Conservation (phyloP, 192 early-diverging fungal genomes). For the Ambispora gerdemannii region DNA sequence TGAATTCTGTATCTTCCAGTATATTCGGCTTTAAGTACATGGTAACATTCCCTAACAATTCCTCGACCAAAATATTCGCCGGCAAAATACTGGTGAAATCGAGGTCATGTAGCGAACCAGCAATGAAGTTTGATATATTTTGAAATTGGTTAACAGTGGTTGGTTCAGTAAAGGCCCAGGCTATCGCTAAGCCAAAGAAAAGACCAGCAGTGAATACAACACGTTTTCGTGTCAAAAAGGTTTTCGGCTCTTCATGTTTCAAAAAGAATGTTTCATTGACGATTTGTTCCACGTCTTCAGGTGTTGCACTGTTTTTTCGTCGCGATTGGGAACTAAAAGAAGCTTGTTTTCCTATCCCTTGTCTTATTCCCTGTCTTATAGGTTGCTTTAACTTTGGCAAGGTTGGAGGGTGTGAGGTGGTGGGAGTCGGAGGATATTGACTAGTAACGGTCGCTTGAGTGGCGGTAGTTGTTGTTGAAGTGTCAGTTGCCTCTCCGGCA, state of each 20-base stretch:
- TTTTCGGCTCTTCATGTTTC: constrained; percentile 22
- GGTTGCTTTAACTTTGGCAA: neutral
- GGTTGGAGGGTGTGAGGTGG: neutral
- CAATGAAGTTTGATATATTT: constrained; percentile 36
- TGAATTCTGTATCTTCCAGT: constrained; percentile 49
- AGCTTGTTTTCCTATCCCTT: too few species aligned
- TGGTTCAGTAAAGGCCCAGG: constrained; percentile 43
- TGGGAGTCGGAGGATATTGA: neutral
- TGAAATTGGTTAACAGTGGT: constrained; percentile 45
- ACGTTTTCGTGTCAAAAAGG: constrained; percentile 37
- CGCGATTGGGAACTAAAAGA: neutral
- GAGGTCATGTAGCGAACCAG: constrained; percentile 51
- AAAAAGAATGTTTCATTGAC: constrained; percentile 24
- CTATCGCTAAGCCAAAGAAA: constrained; percentile 51
- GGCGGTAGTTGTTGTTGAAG: too few species aligned
- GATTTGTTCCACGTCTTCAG: constrained; percentile 14
- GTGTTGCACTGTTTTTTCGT: neutral
- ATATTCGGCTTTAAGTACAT: constrained; percentile 47
- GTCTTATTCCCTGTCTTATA: neutral
- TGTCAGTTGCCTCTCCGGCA: too few species aligned
- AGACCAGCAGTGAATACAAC: constrained; percentile 55
- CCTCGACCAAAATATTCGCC: constrained; percentile 62
- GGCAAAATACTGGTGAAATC: constrained; percentile 65
- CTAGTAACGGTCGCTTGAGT: too few species aligned
- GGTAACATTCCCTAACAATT: constrained; percentile 67